Percentiles rank a stretch among this genome's conserved stretches.
These are phyloP conservation scores for Alloteropsis angusta DNA, from an alignment of 202 grass and related monocot species.

Conservation along the genomic window DNA sequence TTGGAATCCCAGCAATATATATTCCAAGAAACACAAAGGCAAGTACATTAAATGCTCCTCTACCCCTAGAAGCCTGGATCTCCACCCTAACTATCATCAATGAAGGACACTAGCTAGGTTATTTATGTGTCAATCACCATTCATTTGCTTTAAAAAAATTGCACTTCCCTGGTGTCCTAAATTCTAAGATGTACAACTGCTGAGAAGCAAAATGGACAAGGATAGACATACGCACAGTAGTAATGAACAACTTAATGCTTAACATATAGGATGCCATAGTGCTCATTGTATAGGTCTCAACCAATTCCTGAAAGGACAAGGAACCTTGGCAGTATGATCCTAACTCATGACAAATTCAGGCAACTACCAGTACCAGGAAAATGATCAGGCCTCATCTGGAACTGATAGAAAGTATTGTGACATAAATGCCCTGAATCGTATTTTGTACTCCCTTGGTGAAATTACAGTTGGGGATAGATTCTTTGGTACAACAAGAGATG, in stretches of 20 bases:
- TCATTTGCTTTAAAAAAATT: conserved; percentile 22
- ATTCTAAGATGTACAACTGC: conserved; percentile 36
- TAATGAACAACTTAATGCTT: not conserved
- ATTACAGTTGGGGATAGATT: conserved; percentile 80
- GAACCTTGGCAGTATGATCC: not conserved
- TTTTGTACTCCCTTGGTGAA: conserved; percentile 83
- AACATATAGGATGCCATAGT: not conserved
- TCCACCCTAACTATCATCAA: conserved; percentile 22
- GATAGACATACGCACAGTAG: conserved; percentile 8
- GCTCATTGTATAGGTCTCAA: not conserved
- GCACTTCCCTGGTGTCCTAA: conserved; percentile 17
- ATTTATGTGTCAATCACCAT: not conserved
- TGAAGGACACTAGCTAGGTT: conserved; percentile 5
- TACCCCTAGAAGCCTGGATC: not conserved
- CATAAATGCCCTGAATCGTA: conserved; percentile 86
- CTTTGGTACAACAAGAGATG: conserved; percentile 78
- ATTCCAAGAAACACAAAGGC: conserved; percentile 3
- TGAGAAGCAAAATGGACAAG: conserved; percentile 18
- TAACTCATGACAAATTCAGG: not conserved
- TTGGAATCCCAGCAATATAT: not conserved
- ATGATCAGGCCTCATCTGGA: conserved; percentile 38
- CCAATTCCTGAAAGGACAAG: not conserved
- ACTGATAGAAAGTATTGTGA: conserved; percentile 51
- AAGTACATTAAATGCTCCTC: conserved; percentile 3
- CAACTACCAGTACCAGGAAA: conserved; percentile 15